Evolutionary conservation across 2,329 filamentous ascomycete genomes (phyloP), one percentile per base, ranked within the genome.

Genomic region (Kalaharituber pfeilii): DNA sequence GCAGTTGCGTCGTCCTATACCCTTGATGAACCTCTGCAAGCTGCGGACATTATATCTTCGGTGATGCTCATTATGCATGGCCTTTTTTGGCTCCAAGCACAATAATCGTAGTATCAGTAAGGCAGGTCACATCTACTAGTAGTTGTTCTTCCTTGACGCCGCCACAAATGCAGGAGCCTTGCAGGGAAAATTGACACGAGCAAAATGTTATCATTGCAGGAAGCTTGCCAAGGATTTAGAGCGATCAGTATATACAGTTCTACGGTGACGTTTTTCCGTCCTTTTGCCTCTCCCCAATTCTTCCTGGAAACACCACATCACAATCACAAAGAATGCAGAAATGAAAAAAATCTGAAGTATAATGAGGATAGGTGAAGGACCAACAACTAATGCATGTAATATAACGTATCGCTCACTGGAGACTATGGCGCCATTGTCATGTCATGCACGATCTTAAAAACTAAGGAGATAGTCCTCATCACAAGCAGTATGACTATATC

Each of bases 71-170:
- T 96, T 61, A 78, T 96, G 65, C 89, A 96, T 67, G 89, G 91
- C 1, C 74, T 96, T 9, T 96, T 95, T 96, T 65, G 89, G 89
- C 20, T 94, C 86, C 33, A 94, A 93, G 72, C 87, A 86, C 72
- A 96, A 96, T 67, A 94, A 95, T 67, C 75, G 88, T 67, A 85
- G 77, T 65, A 91, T 96, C 59, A 93, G 87, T 82, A 94, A 87
- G 89, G 94, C 73, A 67, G 82, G 71, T 50, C 45, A 24, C 42
- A 47, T 47, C 7, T 59, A 18, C 5, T 49, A 58, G 36, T 13
- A 47, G 24, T 33, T 5, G 29, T 26, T 39, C n/a, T 39, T 29
- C 5, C 24, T 33, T 15, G 26, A 1, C 27, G 27, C 44, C n/a
- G n/a, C n/a, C n/a, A n/a, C n/a, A n/a, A n/a, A 22, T 9, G 22